Evolutionary conservation across 2,329 filamentous ascomycete genomes (phyloP).

Genomic region (Pseudogymnoascus sp.): DNA sequence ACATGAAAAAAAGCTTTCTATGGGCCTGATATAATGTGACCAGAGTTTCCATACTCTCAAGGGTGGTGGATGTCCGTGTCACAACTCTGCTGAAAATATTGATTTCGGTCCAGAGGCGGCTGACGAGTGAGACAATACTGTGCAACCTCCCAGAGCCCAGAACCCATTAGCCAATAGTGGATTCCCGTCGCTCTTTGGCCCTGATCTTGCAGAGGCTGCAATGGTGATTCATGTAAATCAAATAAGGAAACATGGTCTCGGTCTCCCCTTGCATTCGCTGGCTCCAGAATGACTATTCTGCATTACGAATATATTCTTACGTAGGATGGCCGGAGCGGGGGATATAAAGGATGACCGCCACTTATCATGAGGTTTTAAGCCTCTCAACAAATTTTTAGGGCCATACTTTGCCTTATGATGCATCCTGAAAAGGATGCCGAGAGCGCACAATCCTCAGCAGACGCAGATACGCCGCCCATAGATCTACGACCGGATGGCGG

Average conservation of each 20-base stretch:
- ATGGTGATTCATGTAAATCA: background rate
- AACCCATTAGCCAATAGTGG: background rate
- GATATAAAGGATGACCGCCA: background rate
- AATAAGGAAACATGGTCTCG: background rate
- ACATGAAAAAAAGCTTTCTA: background rate
- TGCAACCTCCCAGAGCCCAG: background rate
- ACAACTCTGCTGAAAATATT: background rate
- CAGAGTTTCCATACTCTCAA: background rate
- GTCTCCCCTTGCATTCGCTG: background rate
- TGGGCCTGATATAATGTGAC: background rate
- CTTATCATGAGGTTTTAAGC: background rate
- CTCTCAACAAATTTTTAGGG: background rate
- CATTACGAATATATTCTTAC: background rate
- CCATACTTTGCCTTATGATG: background rate
- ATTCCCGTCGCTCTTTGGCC: background rate
- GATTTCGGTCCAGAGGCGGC: background rate
- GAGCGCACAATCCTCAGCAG: background rate
- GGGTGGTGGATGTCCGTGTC: background rate
- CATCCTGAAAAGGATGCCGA: background rate
- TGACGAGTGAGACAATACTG: background rate
- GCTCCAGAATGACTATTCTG: background rate
- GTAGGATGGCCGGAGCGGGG: too few species aligned
- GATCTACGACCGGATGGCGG: conserved; percentile 42
- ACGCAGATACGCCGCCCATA: background rate
- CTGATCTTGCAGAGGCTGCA: background rate